These are phyloP conservation scores for Blastobotrys illinoisensis DNA, from an alignment of 1,139 yeast genomes.

Conservation along the genomic window DNA sequence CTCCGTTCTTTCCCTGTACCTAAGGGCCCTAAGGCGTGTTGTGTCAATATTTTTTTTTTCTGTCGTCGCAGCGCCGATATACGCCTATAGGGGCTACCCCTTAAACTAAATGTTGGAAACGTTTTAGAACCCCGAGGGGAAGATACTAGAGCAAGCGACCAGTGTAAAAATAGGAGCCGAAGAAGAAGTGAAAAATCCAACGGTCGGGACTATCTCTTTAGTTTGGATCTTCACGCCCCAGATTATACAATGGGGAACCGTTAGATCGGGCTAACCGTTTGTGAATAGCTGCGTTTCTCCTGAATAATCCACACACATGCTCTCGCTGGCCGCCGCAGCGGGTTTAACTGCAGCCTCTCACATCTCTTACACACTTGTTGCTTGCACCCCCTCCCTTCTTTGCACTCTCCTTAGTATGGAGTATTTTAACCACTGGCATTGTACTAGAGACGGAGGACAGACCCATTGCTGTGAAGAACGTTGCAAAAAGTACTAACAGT, in stretches of 20 bases:
- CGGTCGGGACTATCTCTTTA: neutral
- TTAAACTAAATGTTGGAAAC: neutral
- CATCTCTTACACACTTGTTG: neutral
- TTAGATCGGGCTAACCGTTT: neutral
- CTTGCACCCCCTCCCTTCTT: neutral
- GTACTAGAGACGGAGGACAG: neutral
- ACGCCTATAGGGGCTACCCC: neutral
- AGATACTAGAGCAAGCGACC: neutral
- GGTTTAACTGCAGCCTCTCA: neutral
- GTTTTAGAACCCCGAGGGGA: neutral
- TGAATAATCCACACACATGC: neutral
- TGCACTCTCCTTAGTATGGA: neutral
- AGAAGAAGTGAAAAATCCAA: neutral
- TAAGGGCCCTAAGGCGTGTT: neutral
- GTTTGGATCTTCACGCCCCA: neutral
- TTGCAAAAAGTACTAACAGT: neutral
- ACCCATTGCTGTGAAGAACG: neutral
- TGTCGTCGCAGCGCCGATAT: neutral
- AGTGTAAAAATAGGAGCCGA: neutral
- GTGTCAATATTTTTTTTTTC: neutral
- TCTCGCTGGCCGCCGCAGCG: conserved; percentile 1
- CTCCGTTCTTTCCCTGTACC: neutral
- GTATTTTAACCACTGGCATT: neutral
- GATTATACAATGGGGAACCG: neutral
- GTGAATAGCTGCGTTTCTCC: neutral